Percentiles rank a stretch among this genome's conserved stretches.
Conservation (phyloP, 306 rosid species). For the Lathyrus sativus region DNA sequence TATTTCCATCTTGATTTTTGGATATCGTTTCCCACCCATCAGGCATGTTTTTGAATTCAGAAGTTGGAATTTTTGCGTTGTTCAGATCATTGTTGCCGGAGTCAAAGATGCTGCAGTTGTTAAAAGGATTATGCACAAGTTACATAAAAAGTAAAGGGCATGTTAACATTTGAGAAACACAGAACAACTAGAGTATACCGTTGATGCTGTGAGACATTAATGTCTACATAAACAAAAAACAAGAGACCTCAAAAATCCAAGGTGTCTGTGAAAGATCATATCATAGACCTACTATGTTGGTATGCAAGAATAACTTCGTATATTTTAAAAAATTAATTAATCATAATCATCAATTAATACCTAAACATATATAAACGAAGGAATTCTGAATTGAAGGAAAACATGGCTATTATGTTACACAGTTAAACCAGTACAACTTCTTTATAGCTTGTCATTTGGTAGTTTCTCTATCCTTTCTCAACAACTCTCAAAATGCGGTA, state of each 20-base stretch:
- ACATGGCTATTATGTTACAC: background rate
- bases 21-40: constrained; percentile 97
- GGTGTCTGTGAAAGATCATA: constrained; percentile 8
- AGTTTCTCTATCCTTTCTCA: background rate
- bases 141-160: constrained; percentile 17
- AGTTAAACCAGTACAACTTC: background rate
- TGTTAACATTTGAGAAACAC: constrained; percentile 3
- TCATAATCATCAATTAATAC: constrained; percentile 1
- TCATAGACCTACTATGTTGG: constrained; percentile 1
- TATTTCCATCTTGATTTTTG: constrained; percentile 69
- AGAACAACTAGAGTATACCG: background rate
- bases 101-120: constrained; percentile 72
- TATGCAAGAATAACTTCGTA: background rate
- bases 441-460: background rate
- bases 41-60: constrained; percentile 78
- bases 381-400: constrained; percentile 10
- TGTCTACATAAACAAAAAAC: background rate
- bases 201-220: background rate
- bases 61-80: constrained; percentile 53
- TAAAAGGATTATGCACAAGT: constrained; percentile 27
- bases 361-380: background rate
- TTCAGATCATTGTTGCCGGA: constrained; percentile 58
- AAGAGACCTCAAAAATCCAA: background rate
- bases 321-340: background rate
- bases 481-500: background rate